These are phyloP conservation scores for Tephrocybe sp. DNA, from an alignment of 768 basidiomycete species.

Conservation along the genomic window DNA sequence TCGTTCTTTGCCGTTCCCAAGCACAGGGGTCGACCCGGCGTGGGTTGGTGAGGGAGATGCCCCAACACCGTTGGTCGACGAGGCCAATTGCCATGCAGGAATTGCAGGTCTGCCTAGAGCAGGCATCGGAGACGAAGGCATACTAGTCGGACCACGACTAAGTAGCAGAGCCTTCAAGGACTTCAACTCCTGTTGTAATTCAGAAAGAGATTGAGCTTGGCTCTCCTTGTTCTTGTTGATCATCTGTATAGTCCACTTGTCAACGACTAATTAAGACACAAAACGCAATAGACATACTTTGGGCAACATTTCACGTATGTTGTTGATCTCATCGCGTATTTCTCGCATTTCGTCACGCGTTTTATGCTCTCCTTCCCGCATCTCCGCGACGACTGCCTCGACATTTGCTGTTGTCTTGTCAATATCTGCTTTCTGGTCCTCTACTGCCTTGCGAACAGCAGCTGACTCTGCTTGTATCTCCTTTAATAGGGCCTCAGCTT, in stretches of 20 bases:
- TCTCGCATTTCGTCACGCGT: slow-evolving; percentile 88
- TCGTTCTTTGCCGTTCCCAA: slow-evolving; percentile 56
- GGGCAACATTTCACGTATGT: slow-evolving; percentile 88
- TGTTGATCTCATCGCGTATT: slow-evolving; percentile 88
- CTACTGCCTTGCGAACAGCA: slow-evolving; percentile 68
- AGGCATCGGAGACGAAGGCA: slow-evolving; percentile 50
- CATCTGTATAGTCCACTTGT: slow-evolving; percentile 55
- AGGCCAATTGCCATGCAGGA: slow-evolving; percentile 87
- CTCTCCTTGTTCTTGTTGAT: slow-evolving; percentile 89
- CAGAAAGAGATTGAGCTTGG: slow-evolving; percentile 77
- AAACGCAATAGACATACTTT: slow-evolving; percentile 53
- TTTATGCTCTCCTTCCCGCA: slow-evolving; percentile 74
- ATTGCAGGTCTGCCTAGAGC: slow-evolving; percentile 66
- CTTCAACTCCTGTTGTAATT: slow-evolving; percentile 92
- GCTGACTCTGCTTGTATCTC: slow-evolving; percentile 79
- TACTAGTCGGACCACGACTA: slow-evolving; percentile 57
- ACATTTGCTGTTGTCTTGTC: slow-evolving; percentile 73
- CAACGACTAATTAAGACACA: slow-evolving; percentile 1
- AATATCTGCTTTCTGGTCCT: slow-evolving; percentile 72
- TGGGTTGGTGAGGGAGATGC: slow-evolving; percentile 3
- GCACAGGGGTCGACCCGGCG: slow-evolving; percentile 13
- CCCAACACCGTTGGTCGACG: slow-evolving; percentile 21
- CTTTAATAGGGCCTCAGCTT: slow-evolving; percentile 74
- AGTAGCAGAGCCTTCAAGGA: slow-evolving; percentile 89
- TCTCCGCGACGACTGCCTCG: slow-evolving; percentile 65